Evolutionary conservation across 345 rosid genomes (phyloP).

Genomic region (Ceriops zippeliana): DNA sequence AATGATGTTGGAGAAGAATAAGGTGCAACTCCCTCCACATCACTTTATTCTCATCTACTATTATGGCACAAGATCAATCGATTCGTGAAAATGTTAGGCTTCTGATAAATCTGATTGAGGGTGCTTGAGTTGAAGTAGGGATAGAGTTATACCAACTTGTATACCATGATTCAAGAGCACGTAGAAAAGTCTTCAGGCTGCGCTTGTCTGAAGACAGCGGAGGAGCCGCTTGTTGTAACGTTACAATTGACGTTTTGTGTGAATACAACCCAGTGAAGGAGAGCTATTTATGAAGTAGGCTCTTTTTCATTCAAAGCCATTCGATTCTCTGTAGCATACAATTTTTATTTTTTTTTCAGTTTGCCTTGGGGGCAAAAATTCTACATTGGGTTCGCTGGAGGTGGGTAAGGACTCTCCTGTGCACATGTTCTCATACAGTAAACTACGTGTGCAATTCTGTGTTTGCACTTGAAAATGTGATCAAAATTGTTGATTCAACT

Average conservation of each 20-base stretch:
- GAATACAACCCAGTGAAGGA: not conserved
- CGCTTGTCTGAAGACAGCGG: not conserved
- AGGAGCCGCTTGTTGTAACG: not conserved
- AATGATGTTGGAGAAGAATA: slow-evolving; percentile 38
- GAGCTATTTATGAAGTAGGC: not conserved
- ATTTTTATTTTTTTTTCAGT: too few species aligned
- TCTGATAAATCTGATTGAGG: not conserved
- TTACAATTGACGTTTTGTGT: not conserved
- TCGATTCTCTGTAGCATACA: too few species aligned
- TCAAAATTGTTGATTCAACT: too few species aligned
- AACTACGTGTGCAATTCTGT: too few species aligned
- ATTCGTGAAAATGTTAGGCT: not conserved
- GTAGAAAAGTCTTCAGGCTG: not conserved
- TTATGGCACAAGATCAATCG: not conserved
- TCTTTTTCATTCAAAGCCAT: not conserved
- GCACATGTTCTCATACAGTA: too few species aligned
- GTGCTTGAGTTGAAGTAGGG: not conserved
- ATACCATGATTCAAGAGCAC: not conserved
- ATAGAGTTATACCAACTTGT: not conserved
- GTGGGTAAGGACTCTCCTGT: too few species aligned
- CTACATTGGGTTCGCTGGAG: too few species aligned
- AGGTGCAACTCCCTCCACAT: slow-evolving; percentile 14
- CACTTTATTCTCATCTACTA: not conserved
- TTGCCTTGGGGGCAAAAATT: too few species aligned
- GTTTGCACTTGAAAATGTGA: too few species aligned